Conservation (phyloP, 2,329 filamentous ascomycete species). For the Ophiostoma pallidulum region DNA sequence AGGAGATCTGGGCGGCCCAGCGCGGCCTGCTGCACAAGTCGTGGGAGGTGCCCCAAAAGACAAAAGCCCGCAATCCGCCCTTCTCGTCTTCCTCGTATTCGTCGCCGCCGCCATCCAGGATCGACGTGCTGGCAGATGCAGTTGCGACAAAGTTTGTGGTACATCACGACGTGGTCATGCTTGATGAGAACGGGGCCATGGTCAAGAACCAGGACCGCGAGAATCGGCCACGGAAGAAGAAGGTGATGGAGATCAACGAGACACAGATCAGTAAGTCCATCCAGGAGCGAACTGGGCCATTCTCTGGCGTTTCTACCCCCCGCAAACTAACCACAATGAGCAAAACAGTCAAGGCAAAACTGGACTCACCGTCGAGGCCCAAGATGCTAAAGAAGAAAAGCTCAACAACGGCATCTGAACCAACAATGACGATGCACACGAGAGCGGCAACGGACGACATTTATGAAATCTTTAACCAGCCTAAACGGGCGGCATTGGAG, state of each 20-base stretch:
- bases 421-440: conserved; percentile 98
- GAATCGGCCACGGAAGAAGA: conserved; percentile 54
- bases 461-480: conserved; percentile 93
- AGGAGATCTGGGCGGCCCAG: conserved; percentile 74
- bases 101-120: conserved; percentile 21
- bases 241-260: conserved; percentile 77
- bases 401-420: conserved; percentile 48
- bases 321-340: conserved; percentile 2
- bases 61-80: too few relatives aligned
- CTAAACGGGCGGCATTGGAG: conserved; percentile 38
- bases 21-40: conserved; percentile 57
- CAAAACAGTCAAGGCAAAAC: conserved; percentile 77
- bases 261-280: conserved; percentile 72
- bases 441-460: conserved; percentile 94
- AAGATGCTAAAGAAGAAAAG: conserved; percentile 78
- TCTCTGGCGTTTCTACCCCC: neutral
- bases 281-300: too few relatives aligned
- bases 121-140: conserved; percentile 24
- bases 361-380: conserved; percentile 78
- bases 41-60: conserved; percentile 36
- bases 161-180: conserved; percentile 33
- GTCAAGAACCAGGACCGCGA: conserved; percentile 17
- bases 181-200: conserved; percentile 52
- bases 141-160: conserved; percentile 30
- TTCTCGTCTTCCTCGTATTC: too few relatives aligned